Evolutionary conservation across 2,329 filamentous ascomycete species (phyloP), one percentile per base, ranked within the genome.

Genomic region (Clarireedia monteithiana): DNA sequence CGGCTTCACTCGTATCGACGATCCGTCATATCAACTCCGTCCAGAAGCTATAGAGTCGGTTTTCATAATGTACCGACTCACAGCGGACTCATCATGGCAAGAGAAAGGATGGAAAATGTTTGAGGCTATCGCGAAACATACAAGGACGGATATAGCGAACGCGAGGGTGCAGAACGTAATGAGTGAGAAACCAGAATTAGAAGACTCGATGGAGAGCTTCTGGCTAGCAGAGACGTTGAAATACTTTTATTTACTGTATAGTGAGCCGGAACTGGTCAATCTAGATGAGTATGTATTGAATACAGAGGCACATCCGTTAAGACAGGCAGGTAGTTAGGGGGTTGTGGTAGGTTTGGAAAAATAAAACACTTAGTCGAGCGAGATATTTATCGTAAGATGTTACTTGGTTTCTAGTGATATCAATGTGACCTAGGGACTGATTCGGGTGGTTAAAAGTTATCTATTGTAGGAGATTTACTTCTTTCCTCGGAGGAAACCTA

Each of bases 11-110:
- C 58, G 59, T 9, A 50, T 63, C 15, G 51, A 51, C 2, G 48
- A 48, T 2, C 48, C 59, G 4, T 42, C 52, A n/a, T 82, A 82
- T 58, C 75, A 80, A 27, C 71, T 82, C 20, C 74, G 79, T 64
- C 83, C 83, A 14, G 82, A 85, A 68, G 82, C 82, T 5, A 84
- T 85, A 51, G 82, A 86, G 68, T 82, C 79, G 10, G 79, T 86
- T n/a, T 86, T 82, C 69, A 78, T 84, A 65, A 78, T 86, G 75
- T 65, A 65, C 34, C 58, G 63, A 6, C 42, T 65, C 6, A 65
- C 63, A 2, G 63, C 60, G 4, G 50, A 59, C 17, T 24, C 23
- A 2, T 7, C 60, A 5, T 66, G 71, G 47, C 72, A 73, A 45
- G 72, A 76, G 38, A 68, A 68, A 2, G 74, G 72, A 0, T 76